Conservation (phyloP, 306 rosid species). For the Pterocarpus santalinus region DNA sequence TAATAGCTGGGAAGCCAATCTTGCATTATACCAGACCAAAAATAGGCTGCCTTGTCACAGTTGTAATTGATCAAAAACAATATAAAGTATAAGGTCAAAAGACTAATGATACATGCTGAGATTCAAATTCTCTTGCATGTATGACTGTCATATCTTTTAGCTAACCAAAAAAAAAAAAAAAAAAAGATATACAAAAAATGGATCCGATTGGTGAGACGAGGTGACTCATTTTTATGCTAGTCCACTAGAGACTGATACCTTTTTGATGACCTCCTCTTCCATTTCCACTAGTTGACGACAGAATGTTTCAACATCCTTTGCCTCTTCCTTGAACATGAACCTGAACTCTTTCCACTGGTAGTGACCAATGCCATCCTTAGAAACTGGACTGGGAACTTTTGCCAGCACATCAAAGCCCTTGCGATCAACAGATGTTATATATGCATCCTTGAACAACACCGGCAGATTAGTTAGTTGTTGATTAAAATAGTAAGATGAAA, state of each 20-base stretch:
- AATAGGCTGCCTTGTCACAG: neutral
- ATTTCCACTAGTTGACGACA: slow-evolving; percentile 79
- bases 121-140: slow-evolving; percentile 5
- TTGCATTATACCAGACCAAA: neutral
- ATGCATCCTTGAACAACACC: slow-evolving; percentile 73
- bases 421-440: slow-evolving; percentile 67
- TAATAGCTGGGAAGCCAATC: slow-evolving; percentile 3
- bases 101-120: neutral
- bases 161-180: neutral
- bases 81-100: neutral
- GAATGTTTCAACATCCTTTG: slow-evolving; percentile 65
- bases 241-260: slow-evolving; percentile 77
- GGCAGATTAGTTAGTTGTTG: slow-evolving; percentile 32
- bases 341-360: slow-evolving; percentile 83
- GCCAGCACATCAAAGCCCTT: slow-evolving; percentile 85
- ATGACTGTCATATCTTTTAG: neutral
- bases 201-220: neutral
- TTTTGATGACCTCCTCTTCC: slow-evolving; percentile 80
- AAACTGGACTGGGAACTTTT: slow-evolving; percentile 57
- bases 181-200: neutral
- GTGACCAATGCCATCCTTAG: slow-evolving; percentile 60
- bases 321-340: slow-evolving; percentile 70
- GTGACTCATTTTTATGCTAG: slow-evolving; percentile 44
- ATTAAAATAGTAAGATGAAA: no score
- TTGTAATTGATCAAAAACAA: neutral